Evolutionary conservation across 1,139 yeast genomes (phyloP).

Genomic region (Lipomyces yarrowii): DNA sequence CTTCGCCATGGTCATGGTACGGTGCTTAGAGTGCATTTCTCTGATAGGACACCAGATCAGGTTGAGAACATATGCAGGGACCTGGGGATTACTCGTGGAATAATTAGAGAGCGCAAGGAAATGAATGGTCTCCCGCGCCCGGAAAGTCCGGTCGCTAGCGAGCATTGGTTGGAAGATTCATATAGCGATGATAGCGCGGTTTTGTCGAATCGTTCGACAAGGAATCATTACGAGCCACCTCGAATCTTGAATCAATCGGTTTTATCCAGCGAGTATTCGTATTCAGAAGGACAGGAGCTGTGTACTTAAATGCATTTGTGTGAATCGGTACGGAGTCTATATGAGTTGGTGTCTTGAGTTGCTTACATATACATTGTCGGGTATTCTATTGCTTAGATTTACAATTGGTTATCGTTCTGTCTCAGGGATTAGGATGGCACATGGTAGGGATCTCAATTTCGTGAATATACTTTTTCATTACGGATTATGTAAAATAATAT

Average conservation of each 20-base stretch:
- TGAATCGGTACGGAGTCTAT: background rate
- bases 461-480: background rate
- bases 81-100: slow-evolving; percentile 13
- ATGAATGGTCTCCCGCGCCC: background rate
- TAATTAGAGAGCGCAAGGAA: slow-evolving; percentile 1
- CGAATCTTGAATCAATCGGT: background rate
- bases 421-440: background rate
- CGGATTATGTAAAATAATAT: background rate
- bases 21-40: slow-evolving; percentile 18
- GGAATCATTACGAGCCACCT: background rate
- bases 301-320: background rate
- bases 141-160: background rate
- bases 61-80: slow-evolving; percentile 17
- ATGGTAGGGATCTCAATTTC: background rate
- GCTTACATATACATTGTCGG: background rate
- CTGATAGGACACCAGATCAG: slow-evolving; percentile 11
- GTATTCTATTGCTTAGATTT: background rate
- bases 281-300: background rate
- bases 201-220: background rate
- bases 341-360: background rate
- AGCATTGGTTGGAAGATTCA: background rate
- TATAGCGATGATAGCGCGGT: background rate
- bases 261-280: background rate
- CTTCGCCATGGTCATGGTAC: background rate
- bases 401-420: background rate